Percentiles rank a stretch among this genome's conserved stretches.
These are phyloP conservation scores for Phalaenopsis aphrodite DNA, from an alignment of 106 monocot species.

Conservation along the genomic window DNA sequence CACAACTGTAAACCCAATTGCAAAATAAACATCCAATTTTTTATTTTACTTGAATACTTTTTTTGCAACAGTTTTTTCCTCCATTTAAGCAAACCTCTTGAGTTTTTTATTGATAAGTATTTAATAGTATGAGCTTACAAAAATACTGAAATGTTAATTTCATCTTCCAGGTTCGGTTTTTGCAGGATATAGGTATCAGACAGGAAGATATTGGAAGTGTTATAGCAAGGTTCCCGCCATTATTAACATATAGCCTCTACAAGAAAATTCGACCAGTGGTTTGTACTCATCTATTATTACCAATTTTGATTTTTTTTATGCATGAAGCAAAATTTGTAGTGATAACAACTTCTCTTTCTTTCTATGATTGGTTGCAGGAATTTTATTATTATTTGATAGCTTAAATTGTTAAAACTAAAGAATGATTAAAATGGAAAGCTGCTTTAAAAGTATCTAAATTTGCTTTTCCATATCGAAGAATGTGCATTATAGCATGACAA, in stretches of 20 bases:
- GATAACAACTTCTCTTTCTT: background rate
- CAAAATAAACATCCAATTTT: background rate
- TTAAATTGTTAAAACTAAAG: background rate
- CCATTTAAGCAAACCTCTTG: background rate
- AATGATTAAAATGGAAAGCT: background rate
- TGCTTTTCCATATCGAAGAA: background rate
- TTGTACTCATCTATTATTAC: conserved; percentile 9
- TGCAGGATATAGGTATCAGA: conserved; percentile 81
- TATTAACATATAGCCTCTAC: conserved; percentile 85
- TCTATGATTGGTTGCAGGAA: background rate
- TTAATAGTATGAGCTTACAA: conserved; percentile 6
- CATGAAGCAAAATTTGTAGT: background rate
- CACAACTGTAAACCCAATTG: background rate
- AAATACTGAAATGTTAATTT: conserved; percentile 4
- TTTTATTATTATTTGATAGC: background rate
- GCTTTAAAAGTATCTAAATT: background rate
- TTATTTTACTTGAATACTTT: background rate
- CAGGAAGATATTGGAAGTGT: conserved; percentile 66
- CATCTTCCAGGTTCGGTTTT: conserved; percentile 62
- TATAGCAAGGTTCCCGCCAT: conserved; percentile 75
- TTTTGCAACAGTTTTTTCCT: background rate
- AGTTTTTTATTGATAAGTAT: background rate
- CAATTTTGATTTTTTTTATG: background rate
- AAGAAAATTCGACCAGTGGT: conserved; percentile 99
- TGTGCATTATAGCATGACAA: background rate